Evolutionary conservation across 805 yeast genomes (phyloP), one percentile per base, ranked within the genome.

Genomic region (Cyberlindnera maclurae): DNA sequence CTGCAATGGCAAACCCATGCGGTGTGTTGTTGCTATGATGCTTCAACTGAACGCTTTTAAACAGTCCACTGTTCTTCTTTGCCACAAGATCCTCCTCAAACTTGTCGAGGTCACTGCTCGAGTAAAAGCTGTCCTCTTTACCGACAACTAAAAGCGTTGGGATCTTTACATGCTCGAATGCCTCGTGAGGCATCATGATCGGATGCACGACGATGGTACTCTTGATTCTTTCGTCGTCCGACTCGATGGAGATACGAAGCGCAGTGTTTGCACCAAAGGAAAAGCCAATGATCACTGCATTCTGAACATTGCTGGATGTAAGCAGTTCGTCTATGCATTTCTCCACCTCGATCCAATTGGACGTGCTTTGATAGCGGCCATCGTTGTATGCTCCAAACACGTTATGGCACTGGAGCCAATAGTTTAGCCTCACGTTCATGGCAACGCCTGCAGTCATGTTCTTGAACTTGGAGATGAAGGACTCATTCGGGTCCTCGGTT

Each of bases 1-100:
- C 67, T 31, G 63, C 59, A 22, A 64, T 64, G 3, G 63, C 65
- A 51, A 64, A 64, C 3, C 69, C 68, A 46, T 64, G 68, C 4
- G 69, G 69, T n/a, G 63, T 44, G 7, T 44, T 45, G 9, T 40
- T 29, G 24, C 24, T 20, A 38, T 55, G 43, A 31, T 45, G 36
- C 47, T 49, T 49, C 29, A 52, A 40, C 34, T 48, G 52, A 2
- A 45, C 16, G 31, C 18, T 45, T 31, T 40, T 45, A 27, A 30
- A 52, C 26, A 38, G 32, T n/a, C 26, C 27, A 10, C 28, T 20
- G 26, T 47, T 43, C 12, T 41, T 41, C 18, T 36, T 45, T 1
- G 29, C 16, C n/a, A 32, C 31, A 8, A 51, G 16, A 36, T 45
- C 46, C 9, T 22, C 33, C 15, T 38, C 40, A 36, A 38, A 44